These are phyloP conservation scores for Lathyrus sativus DNA, from an alignment of 306 rosid species.

Conservation along the genomic window DNA sequence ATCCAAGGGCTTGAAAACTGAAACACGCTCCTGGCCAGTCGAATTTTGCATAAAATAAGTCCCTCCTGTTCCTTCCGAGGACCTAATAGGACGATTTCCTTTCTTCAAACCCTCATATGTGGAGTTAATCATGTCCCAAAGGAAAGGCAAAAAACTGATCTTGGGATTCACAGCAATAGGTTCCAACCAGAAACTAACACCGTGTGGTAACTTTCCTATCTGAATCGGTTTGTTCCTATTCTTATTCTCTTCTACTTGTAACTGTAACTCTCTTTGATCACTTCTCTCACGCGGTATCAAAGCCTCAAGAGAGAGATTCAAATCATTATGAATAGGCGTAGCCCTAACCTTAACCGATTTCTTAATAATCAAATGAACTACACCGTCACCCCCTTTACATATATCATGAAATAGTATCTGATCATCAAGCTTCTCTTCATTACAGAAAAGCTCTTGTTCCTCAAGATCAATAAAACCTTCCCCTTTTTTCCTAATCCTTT, in stretches of 20 bases:
- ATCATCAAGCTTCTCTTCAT: conserved; percentile 63
- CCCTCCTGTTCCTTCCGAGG: conserved; percentile 72
- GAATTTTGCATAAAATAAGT: conserved; percentile 76
- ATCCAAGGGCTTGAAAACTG: conserved; percentile 88
- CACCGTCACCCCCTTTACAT: conserved; percentile 48
- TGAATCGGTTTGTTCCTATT: conserved; percentile 19
- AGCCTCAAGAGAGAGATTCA: conserved; percentile 58
- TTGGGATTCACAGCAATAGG: conserved; percentile 48
- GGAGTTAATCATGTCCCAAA: conserved; percentile 49
- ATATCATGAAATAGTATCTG: conserved; percentile 57
- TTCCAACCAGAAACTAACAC: conserved; percentile 46
- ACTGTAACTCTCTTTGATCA: neutral
- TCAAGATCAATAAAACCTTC: conserved; percentile 53
- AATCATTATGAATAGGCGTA: conserved; percentile 44
- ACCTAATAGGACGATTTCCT: conserved; percentile 50
- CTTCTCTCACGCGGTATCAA: conserved; percentile 12
- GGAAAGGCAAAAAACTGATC: conserved; percentile 40
- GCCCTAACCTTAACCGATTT: conserved; percentile 59
- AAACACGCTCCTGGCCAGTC: conserved; percentile 55
- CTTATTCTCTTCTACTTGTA: conserved; percentile 30
- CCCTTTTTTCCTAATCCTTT: conserved; percentile 45
- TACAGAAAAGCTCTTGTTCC: conserved; percentile 63
- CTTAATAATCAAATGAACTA: conserved; percentile 54
- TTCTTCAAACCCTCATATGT: conserved; percentile 50
- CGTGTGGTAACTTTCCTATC: conserved; percentile 38